Base-by-base conservation (phyloP, 2,329 filamentous ascomycete genomes). In the Sphaceloma murrayae region DNA sequence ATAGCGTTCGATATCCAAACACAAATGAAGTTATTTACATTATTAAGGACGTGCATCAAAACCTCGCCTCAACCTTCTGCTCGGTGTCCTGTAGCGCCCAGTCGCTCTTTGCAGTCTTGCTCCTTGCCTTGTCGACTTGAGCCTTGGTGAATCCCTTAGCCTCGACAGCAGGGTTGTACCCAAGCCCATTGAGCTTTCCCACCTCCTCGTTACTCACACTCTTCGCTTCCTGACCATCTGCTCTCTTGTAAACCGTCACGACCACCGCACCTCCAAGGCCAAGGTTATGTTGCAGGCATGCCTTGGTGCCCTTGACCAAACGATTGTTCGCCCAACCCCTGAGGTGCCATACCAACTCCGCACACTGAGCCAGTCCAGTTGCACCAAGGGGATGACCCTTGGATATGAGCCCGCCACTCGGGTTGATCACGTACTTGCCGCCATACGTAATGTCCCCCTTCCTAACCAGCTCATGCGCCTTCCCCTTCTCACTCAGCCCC, bases 251-350 rank as follows among this genome's bases (percentile, higher is more conserved):
- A 2, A 96, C 83, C 0, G 85, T 89, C 16, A 91, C 84, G 1
- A 96, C 88, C 1, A 80, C 87, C 2, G 88, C 89, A 45, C 91
- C 91, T 10, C 89, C 89, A 4, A 96, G 72, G 0, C 89, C 91
- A 1, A 96, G 72, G 59, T 96, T 96, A 61, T 96, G 91, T 69
- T 95, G 88, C 52, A 96, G 68, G 46, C 82, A 84, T 47, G 77
- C 78, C 49, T 67, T 75, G 0, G 87, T 91, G 47, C 73, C 72
- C 14, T 75, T 67, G 1, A 83, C 73, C 11, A 78, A 67, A 30
- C 89, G 75, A 69, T 95, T 95, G 65, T 91, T 94, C 14, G 89
- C 89, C 89, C 89, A 95, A 9, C 89, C 89, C 52, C 89, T 77
- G 55, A 96, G 71, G 59, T 96, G 89, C 89, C 89, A 96, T 19